These are phyloP conservation scores for Tanozyma kutaoensis DNA, from an alignment of 805 yeast species.

Conservation along the genomic window DNA sequence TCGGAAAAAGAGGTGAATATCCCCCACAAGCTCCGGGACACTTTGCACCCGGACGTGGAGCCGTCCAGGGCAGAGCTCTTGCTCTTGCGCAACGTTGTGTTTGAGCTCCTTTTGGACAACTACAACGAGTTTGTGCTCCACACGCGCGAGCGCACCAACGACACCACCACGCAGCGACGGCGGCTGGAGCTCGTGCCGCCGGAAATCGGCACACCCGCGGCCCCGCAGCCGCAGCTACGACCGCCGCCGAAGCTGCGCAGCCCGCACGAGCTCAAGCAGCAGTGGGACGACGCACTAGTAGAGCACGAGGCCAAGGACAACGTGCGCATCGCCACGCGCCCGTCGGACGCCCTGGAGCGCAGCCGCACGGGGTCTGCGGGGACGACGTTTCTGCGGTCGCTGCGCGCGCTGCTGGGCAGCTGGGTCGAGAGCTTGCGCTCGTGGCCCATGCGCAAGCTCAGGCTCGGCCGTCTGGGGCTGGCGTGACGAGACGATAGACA, in stretches of 20 bases:
- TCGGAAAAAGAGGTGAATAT: slow-evolving; percentile 20
- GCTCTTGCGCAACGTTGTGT: slow-evolving; percentile 8
- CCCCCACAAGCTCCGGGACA: slow-evolving; percentile 11
- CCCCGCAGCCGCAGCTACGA: not conserved
- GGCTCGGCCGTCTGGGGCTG: too few species aligned
- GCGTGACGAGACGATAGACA: too few species aligned
- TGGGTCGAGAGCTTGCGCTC: too few species aligned
- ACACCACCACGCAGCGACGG: slow-evolving; percentile 5
- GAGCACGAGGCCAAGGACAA: slow-evolving; percentile 3
- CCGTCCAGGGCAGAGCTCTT: slow-evolving; percentile 8
- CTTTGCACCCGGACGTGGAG: slow-evolving; percentile 7
- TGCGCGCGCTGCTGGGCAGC: too few species aligned
- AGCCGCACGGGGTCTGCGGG: slow-evolving; percentile 6
- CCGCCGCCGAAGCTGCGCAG: slow-evolving; percentile 3
- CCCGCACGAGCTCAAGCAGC: too few species aligned
- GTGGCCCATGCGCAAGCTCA: too few species aligned
- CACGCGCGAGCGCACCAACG: slow-evolving; percentile 5
- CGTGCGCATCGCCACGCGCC: slow-evolving; percentile 2
- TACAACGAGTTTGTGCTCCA: slow-evolving; percentile 17
- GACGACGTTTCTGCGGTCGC: slow-evolving; percentile 4
- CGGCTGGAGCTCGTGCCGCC: slow-evolving; percentile 11
- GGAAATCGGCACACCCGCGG: slow-evolving; percentile 1
- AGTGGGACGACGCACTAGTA: slow-evolving; percentile 6
- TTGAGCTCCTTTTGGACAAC: slow-evolving; percentile 17
- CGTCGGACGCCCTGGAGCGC: slow-evolving; percentile 1